These are phyloP conservation scores for Clavispora carvajalis DNA, from an alignment of 805 yeast species.

Conservation along the genomic window DNA sequence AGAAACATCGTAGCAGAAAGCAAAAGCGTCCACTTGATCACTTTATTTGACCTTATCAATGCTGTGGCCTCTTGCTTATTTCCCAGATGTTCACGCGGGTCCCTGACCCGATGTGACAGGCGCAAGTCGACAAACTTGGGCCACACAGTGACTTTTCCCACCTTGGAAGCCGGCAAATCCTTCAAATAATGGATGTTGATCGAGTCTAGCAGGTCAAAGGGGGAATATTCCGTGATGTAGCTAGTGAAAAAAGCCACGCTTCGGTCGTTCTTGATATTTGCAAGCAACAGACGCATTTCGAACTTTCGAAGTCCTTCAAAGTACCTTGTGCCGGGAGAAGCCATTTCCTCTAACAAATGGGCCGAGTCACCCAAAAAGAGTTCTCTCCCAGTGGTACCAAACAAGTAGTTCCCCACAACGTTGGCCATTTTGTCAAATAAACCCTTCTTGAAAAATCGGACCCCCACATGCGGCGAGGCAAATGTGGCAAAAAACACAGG, in stretches of 20 bases:
- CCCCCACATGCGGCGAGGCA: constrained; percentile 60
- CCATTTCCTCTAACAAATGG: constrained; percentile 45
- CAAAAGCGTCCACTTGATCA: constrained; percentile 21
- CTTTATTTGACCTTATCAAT: constrained; percentile 24
- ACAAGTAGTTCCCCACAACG: constrained; percentile 26
- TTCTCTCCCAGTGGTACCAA: constrained; percentile 35
- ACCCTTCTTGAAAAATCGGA: constrained; percentile 30
- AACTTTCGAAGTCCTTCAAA: constrained; percentile 53
- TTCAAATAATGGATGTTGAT: constrained; percentile 45
- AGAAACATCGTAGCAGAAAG: constrained; percentile 22
- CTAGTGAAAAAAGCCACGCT: constrained; percentile 86
- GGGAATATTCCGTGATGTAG: constrained; percentile 66
- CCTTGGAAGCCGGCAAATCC: constrained; percentile 36
- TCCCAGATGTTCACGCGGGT: constrained; percentile 10
- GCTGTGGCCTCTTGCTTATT: constrained; percentile 38
- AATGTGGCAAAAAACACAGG: constrained; percentile 55
- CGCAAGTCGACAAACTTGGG: constrained; percentile 52
- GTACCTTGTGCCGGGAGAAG: constrained; percentile 48
- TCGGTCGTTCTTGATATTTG: constrained; percentile 78
- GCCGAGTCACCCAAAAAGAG: constrained; percentile 35
- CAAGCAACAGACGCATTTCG: constrained; percentile 52
- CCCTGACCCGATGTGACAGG: constrained; percentile 19
- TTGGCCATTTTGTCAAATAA: constrained; percentile 31
- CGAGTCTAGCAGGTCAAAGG: constrained; percentile 56
- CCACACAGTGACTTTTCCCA: constrained; percentile 32